Evolutionary conservation across 208 protist genomes (phyloP).

Genomic region (Acanthamoeba lenticulata): DNA sequence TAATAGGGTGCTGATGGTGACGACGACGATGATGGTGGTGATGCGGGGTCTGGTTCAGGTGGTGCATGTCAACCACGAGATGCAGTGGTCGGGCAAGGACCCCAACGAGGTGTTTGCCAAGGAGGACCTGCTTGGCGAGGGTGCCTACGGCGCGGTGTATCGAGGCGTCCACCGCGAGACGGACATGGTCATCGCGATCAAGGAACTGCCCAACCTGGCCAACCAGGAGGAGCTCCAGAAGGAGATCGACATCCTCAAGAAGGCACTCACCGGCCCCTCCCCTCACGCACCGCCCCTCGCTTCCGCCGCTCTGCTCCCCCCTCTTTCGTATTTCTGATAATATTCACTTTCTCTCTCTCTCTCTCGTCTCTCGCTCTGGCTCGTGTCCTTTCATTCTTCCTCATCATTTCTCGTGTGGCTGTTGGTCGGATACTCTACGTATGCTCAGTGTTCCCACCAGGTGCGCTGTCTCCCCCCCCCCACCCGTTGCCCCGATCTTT

Average conservation of each 20-base stretch:
- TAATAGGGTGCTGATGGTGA: not conserved
- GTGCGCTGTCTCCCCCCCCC: too few species aligned
- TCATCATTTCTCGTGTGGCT: too few species aligned
- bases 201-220: conserved; percentile 69
- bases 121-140: not conserved
- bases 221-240: conserved; percentile 83
- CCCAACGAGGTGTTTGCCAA: not conserved
- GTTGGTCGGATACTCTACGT: too few species aligned
- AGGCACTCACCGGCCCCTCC: too few species aligned
- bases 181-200: conserved; percentile 1
- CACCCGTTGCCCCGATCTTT: too few species aligned
- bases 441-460: too few species aligned
- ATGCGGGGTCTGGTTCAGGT: not conserved
- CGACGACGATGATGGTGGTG: not conserved
- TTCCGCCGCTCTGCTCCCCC: too few species aligned
- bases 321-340: too few species aligned
- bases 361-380: too few species aligned
- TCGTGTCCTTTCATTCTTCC: too few species aligned
- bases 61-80: not conserved
- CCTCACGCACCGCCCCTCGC: not conserved
- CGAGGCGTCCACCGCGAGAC: not conserved
- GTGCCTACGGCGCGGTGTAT: conserved; percentile 37
- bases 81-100: conserved; percentile 11
- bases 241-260: conserved; percentile 85
- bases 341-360: too few species aligned